Percentiles rank a stretch among this genome's conserved stretches.
Evolutionary conservation across 768 basidiomycete genomes (phyloP).

Genomic region (Amanita rimosa): DNA sequence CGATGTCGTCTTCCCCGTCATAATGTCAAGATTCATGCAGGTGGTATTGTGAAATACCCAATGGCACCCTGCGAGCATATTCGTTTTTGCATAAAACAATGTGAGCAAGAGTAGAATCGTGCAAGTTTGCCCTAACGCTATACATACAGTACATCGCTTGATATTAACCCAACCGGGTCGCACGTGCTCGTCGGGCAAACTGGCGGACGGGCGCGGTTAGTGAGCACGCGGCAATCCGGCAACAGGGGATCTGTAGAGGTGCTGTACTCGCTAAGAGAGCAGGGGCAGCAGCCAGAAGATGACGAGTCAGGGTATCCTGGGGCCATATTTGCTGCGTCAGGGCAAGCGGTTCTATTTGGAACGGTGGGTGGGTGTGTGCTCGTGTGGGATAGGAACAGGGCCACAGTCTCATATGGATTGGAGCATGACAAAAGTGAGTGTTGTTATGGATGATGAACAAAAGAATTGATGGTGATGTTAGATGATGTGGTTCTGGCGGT

Average conservation of each 20-base stretch:
- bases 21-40: slow-evolving; percentile 18
- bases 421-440: slow-evolving; percentile 48
- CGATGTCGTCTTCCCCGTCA: background rate
- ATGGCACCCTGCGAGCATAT: slow-evolving; percentile 51
- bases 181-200: slow-evolving; percentile 43
- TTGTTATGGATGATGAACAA: slow-evolving; percentile 7
- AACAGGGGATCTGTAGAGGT: slow-evolving; percentile 42
- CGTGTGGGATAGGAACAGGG: slow-evolving; percentile 51
- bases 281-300: slow-evolving; percentile 17
- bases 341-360: slow-evolving; percentile 48
- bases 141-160: slow-evolving; percentile 35
- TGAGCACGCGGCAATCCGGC: slow-evolving; percentile 37
- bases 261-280: slow-evolving; percentile 35
- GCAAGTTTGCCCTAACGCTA: background rate
- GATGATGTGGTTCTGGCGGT: slow-evolving; percentile 30
- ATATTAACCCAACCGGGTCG: slow-evolving; percentile 34
- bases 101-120: slow-evolving; percentile 23
- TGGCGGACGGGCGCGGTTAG: slow-evolving; percentile 38
- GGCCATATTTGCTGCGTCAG: slow-evolving; percentile 41
- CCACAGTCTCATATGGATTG: slow-evolving; percentile 43
- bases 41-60: slow-evolving; percentile 61
- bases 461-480: slow-evolving; percentile 13
- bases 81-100: slow-evolving; percentile 48
- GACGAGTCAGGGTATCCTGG: slow-evolving; percentile 22
- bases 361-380: slow-evolving; percentile 40